These are phyloP conservation scores for Barbarea vulgaris DNA, from an alignment of 345 rosid genomes.

Conservation along the genomic window DNA sequence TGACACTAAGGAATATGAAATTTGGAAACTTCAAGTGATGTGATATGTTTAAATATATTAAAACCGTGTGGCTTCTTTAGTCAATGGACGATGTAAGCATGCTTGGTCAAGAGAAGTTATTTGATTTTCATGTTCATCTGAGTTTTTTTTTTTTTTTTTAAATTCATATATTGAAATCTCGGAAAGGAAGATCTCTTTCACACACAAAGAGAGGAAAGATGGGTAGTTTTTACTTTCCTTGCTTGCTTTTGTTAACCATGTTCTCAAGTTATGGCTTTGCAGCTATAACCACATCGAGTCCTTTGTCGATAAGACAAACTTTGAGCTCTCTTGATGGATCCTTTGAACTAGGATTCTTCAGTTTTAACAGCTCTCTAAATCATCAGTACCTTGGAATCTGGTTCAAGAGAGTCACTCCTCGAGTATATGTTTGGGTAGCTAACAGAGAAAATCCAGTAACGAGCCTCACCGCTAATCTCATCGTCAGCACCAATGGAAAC, in stretches of 20 bases:
- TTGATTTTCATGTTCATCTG: background rate
- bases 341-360: conserved; percentile 39
- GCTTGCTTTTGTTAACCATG: conserved; percentile 17
- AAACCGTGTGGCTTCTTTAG: background rate
- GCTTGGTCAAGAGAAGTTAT: background rate
- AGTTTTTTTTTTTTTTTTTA: background rate
- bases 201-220: background rate
- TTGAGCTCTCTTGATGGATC: conserved; percentile 20
- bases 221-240: background rate
- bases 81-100: background rate
- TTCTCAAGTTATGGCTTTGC: conserved; percentile 1
- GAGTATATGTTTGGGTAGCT: conserved; percentile 43
- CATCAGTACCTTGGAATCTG: conserved; percentile 45
- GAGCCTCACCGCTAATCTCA: background rate
- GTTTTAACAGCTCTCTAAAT: conserved; percentile 5
- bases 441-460: conserved; percentile 8
- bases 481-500: conserved; percentile 6
- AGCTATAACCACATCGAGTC: conserved; percentile 13
- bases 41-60: background rate
- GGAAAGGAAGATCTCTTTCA: background rate
- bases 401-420: conserved; percentile 34
- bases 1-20: too few relatives aligned
- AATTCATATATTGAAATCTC: background rate
- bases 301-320: conserved; percentile 15
- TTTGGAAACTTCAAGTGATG: too few relatives aligned